Evolutionary conservation across 768 basidiomycete species (phyloP), one percentile per base, ranked within the genome.

Genomic region (Baorangia bicolor): DNA sequence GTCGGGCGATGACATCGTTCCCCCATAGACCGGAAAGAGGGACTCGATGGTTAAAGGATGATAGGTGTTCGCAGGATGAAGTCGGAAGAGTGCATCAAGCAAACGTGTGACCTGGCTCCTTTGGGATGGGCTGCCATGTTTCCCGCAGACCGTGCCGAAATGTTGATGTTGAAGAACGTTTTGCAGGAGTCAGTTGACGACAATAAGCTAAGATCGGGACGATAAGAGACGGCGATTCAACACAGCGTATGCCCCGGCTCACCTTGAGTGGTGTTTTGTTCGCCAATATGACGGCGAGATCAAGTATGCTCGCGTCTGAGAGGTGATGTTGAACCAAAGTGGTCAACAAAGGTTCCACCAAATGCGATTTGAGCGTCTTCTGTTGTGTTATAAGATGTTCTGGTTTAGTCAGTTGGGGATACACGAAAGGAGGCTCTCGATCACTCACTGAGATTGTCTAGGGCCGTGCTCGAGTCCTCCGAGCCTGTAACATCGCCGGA

Each of bases 11-110:
- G 84, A 81, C n/a, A 90, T 68, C 0, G 89, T 89, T 2, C 89
- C 95, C 9, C 80, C 73, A 67, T 98, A 98, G 1, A 94, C 73
- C 20, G 73, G 74, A 41, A 90, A 71, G 34, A 98, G 76, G 1
- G 91, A 92, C 44, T 90, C 86, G 41, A 95, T 73, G 60, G 94
- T 92, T 4, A 83, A 87, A 11, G 86, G 79, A 67, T 96, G 95
- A 64, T 91, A 95, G 2, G 93, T 88, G 62, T 92, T 92, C 14
- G 77, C 71, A 0, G 94, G 91, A 64, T 94, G 86, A 13, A 87
- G 78, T 52, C 80, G 70, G 76, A 95, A 97, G 2, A 96, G 76
- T 4, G 74, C 70, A 42, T 84, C 77, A 4, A 95, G 71, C 1
- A 91, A 70, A n/a, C 72, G 61, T 35, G 87, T 75, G 28, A 90